Base-by-base conservation (phyloP, 1,284 basidiomycete species). In the Pseudozyma sp. region DNA sequence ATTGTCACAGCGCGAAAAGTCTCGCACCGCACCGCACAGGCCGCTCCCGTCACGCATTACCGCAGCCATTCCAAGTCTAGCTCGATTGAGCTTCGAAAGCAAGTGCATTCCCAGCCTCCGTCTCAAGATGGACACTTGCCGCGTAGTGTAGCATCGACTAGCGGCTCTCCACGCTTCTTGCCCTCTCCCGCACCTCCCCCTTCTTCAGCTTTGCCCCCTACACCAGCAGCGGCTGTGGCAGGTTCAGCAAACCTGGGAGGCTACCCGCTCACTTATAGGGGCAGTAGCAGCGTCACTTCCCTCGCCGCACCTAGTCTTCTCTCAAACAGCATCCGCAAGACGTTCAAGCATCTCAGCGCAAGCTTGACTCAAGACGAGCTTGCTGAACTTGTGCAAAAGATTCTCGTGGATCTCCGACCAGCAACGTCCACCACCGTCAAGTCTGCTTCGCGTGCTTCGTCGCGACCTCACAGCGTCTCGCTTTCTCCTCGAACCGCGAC, bases 151-250 rank as follows among this genome's bases (percentile, higher is more conserved):
- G 14, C 6, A 11, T 11, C 34, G 14, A 40, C 34, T 7, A 43
- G 14, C 14, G 36, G 16, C 25, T 60, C 62, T 11, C 44, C 69
- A 14, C 55, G 59, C 11, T 25, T 59, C 38, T 21, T 72, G 43
- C 70, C 70, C 38, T 62, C 70, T 13, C 70, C 65, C 19, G 38
- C 58, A 8, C 70, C 70, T 38, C 70, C 71, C 7, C 71, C 71
- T 4, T 39, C 36, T 12, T 36, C 60, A 10, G 66, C 71, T 36
- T 55, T 69, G 0, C 71, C 71, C 4, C 65, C 70, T 13, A 63
- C 60, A 5, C 70, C 64, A 2, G 39, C 35, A 11, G 34, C 49
- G 8, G 38, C 38, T 18, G 25, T n/a, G n/a, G 6, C 25, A 31
- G 25, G 59, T 12, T 57, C 54, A 5, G 50, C 51, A 5, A 40